These are phyloP conservation scores for Dactylorhiza incarnata DNA, from an alignment of 106 monocot species.

Conservation along the genomic window DNA sequence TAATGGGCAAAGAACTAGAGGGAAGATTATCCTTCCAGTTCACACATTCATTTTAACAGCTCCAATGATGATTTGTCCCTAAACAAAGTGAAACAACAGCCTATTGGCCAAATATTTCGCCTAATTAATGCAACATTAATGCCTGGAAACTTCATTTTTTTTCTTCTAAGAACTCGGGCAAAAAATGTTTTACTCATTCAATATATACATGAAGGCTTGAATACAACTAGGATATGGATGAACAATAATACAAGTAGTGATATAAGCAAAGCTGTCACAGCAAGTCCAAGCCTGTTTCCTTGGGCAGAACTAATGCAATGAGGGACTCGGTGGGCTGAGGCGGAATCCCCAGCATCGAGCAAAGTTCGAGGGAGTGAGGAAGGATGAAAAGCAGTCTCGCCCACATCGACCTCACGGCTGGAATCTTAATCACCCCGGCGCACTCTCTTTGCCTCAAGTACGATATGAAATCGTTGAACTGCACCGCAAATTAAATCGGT, in stretches of 20 bases:
- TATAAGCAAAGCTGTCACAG: neutral
- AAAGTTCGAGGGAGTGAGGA: slow-evolving; percentile 53
- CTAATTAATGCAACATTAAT: too few species aligned
- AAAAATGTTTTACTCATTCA: too few species aligned
- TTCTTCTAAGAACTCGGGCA: too few species aligned
- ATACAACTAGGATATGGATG: too few species aligned
- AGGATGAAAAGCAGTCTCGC: slow-evolving; percentile 89
- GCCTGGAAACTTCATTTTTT: too few species aligned
- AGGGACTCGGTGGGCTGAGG: slow-evolving; percentile 55
- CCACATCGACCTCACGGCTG: slow-evolving; percentile 56
- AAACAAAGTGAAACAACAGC: too few species aligned
- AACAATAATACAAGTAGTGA: neutral
- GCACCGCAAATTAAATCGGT: slow-evolving; percentile 14
- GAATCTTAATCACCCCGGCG: slow-evolving; percentile 91
- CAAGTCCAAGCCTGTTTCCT: slow-evolving; percentile 51
- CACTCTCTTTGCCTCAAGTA: slow-evolving; percentile 94
- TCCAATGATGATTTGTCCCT: too few species aligned
- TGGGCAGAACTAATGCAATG: slow-evolving; percentile 71
- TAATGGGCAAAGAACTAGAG: too few species aligned
- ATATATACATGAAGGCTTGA: too few species aligned
- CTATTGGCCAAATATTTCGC: too few species aligned
- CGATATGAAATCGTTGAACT: slow-evolving; percentile 79
- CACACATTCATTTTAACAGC: too few species aligned
- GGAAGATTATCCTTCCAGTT: too few species aligned
- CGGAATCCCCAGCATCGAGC: slow-evolving; percentile 55